Evolutionary conservation across 495 filamentous ascomycete genomes (phyloP), one percentile per base, ranked within the genome.

Genomic region (Halenospora varia): DNA sequence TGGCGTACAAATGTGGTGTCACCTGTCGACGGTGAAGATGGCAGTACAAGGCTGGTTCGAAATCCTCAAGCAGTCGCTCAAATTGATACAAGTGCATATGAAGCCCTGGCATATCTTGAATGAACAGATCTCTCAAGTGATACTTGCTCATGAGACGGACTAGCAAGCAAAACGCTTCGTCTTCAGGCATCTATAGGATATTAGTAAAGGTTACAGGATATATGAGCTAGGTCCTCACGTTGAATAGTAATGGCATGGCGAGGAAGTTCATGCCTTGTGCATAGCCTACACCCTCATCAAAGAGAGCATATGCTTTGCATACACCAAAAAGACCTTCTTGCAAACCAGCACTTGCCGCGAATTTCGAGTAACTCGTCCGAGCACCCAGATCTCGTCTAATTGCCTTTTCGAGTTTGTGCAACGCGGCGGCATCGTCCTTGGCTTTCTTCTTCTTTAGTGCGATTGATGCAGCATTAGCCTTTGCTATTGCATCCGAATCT

Each of bases 221-320:
- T 9, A 19, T n/a, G 20, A 53, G 1, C 10, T 11, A 17, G 48
- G 1, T 23, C 70, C 86, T 81, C 75, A 90, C 89, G 68, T 96
- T 97, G 71, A 99, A 96, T 3, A 99, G 78, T 25, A 99, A 70
- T n/a, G 95, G 94, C 88, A 97, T 97, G 17, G 87, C 88, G 51
- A 99, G 84, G 66, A 99, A 99, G 60, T 97, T 99, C 88, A 99
- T 97, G 58, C 94, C 94, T 68, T 99, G 94, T 4, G 94, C 94
- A 73, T 99, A 99, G 15, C 94, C 92, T 9, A 99, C 93, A 9
- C 77, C 85, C 55, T 96, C 90, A 70, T 99, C 94, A 63, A 92
- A 96, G 41, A 99, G 75, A 1, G 94, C 94, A 71, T 99, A 99
- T 13, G 95, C 93, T 73, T 99, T 99, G 70, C 94, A 97, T 20